phyloP scores from a whole-genome alignment of 2,329 filamentous ascomycete species.

The Zymoseptoria tritici region DNA sequence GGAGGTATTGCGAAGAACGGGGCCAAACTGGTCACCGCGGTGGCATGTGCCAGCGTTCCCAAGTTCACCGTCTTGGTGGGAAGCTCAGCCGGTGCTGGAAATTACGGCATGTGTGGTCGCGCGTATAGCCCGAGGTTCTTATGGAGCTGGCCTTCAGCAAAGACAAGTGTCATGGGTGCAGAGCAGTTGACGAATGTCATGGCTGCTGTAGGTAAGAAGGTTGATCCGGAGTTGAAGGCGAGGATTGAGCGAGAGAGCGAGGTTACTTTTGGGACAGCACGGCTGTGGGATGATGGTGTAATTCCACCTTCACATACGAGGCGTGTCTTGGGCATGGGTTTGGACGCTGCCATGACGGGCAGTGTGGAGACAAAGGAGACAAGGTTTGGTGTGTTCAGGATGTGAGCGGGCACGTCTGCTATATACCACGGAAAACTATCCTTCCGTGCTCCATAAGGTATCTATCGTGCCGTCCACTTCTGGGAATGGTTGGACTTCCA shows the following conservation, averaged over 20 bases:
- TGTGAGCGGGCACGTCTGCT: conserved; percentile 19
- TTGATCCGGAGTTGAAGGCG: conserved; percentile 70
- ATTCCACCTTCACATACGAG: conserved; percentile 45
- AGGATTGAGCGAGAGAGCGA: conserved; percentile 88
- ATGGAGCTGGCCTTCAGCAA: conserved; percentile 98
- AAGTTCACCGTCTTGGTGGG: conserved; percentile 98
- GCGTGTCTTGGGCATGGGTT: conserved; percentile 41
- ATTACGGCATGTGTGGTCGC: conserved; percentile 95
- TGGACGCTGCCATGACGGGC: conserved; percentile 37
- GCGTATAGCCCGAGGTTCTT: conserved; percentile 87
- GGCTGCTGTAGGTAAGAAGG: conserved; percentile 81
- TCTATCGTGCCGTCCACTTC: neutral
- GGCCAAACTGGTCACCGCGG: conserved; percentile 91
- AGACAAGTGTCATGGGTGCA: conserved; percentile 89
- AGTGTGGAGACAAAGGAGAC: conserved; percentile 29
- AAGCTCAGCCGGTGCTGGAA: conserved; percentile 84
- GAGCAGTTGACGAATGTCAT: conserved; percentile 90
- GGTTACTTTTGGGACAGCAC: conserved; percentile 76
- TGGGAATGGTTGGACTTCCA: too few relatives aligned
- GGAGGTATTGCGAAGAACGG: conserved; percentile 97
- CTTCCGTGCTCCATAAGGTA: neutral
- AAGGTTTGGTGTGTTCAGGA: conserved; percentile 35
- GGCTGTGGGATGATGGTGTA: conserved; percentile 67
- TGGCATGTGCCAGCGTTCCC: conserved; percentile 86
- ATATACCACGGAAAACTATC: neutral